phyloP scores from a whole-genome alignment of 2,329 filamentous ascomycete species.

The Talaromyces sp. region DNA sequence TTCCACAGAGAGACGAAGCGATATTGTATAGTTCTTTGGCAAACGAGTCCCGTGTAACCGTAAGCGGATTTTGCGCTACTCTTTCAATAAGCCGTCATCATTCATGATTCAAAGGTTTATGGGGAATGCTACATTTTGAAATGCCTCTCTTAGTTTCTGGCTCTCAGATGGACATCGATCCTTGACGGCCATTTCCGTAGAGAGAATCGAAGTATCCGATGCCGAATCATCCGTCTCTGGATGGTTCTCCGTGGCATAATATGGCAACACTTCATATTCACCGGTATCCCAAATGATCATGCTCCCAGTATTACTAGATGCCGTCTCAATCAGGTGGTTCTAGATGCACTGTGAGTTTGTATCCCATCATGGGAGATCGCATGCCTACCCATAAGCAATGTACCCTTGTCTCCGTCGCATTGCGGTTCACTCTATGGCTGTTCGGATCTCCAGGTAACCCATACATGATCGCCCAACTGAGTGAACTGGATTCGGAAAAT shows the following conservation, averaged over 20 bases:
- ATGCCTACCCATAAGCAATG: constrained; percentile 56
- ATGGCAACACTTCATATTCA: constrained; percentile 54
- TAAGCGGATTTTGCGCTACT: constrained; percentile 54
- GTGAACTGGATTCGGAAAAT: constrained; percentile 64
- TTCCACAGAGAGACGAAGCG: constrained; percentile 49
- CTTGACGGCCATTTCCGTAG: not conserved
- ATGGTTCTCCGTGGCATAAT: constrained; percentile 30
- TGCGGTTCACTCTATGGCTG: constrained; percentile 52
- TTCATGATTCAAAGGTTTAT: not conserved
- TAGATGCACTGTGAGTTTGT: constrained; percentile 23
- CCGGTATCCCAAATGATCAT: constrained; percentile 63
- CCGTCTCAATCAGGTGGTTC: constrained; percentile 62
- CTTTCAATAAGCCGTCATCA: not conserved
- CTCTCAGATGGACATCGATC: constrained; percentile 29
- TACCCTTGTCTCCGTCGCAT: constrained; percentile 60
- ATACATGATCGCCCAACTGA: constrained; percentile 64
- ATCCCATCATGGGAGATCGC: not conserved
- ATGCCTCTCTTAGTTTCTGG: constrained; percentile 51
- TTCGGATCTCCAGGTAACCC: constrained; percentile 59
- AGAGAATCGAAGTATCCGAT: constrained; percentile 22
- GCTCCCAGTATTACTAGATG: constrained; percentile 53
- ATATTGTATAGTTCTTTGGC: constrained; percentile 53
- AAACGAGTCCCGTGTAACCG: constrained; percentile 54
- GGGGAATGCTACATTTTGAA: constrained; percentile 40
- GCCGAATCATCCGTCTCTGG: constrained; percentile 37